These are phyloP conservation scores for Boechera stricta DNA, from an alignment of 345 rosid species.

Conservation along the genomic window DNA sequence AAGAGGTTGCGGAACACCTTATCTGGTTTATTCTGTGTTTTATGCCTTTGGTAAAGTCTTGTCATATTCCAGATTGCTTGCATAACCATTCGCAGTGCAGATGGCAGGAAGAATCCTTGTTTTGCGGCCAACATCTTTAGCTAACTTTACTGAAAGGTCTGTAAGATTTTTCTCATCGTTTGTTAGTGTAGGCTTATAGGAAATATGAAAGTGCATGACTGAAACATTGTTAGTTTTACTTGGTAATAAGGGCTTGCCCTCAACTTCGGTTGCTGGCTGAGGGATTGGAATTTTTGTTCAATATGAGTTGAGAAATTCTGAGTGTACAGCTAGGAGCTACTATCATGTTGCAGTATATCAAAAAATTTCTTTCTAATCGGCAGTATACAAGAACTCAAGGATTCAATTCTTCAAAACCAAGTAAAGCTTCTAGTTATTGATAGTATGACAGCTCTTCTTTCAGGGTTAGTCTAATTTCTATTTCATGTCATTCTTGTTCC, in stretches of 20 bases:
- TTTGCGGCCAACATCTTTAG: slow-evolving; percentile 68
- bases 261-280: background rate
- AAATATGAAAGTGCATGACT: background rate
- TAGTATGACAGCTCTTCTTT: slow-evolving; percentile 88
- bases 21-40: slow-evolving; percentile 19
- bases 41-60: background rate
- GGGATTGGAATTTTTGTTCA: background rate
- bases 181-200: slow-evolving; percentile 13
- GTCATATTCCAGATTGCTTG: slow-evolving; percentile 1
- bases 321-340: background rate
- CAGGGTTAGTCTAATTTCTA: slow-evolving; percentile 58
- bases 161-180: slow-evolving; percentile 21
- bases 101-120: slow-evolving; percentile 92
- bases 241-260: background rate
- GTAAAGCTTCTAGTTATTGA: slow-evolving; percentile 86
- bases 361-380: background rate
- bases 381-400: slow-evolving; percentile 84
- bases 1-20: slow-evolving; percentile 55
- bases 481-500: background rate
- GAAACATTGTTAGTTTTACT: background rate
- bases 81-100: slow-evolving; percentile 45
- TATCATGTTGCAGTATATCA: background rate
- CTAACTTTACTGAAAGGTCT: slow-evolving; percentile 79
- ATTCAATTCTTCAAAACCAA: slow-evolving; percentile 67
- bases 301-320: background rate